phyloP scores from a whole-genome alignment of 495 filamentous ascomycete genomes.

The Elaphomyces granulatus region DNA sequence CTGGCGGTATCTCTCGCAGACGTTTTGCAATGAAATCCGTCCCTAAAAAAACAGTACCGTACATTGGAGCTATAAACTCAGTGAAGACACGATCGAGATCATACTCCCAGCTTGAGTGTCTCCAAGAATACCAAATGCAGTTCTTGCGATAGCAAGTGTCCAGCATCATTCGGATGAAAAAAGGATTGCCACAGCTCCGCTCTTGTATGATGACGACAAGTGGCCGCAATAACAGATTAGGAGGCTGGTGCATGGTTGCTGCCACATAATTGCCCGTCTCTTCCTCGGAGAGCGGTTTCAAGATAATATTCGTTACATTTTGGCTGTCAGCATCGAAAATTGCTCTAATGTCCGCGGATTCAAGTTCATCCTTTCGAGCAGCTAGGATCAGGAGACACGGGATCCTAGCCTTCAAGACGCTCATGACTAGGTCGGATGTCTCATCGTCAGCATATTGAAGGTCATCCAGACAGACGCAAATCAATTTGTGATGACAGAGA shows the following conservation, averaged over 20 bases:
- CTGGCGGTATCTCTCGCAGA: conserved; percentile 57
- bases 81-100: conserved; percentile 70
- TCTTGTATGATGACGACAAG: conserved; percentile 61
- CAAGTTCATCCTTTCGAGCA: conserved; percentile 26
- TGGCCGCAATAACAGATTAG: conserved; percentile 25
- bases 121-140: conserved; percentile 82
- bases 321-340: conserved; percentile 28
- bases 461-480: conserved; percentile 75
- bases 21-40: conserved; percentile 65
- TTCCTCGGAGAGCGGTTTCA: conserved; percentile 55
- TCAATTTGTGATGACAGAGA: conserved; percentile 61
- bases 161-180: conserved; percentile 85
- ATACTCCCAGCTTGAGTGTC: conserved; percentile 63
- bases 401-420: conserved; percentile 55
- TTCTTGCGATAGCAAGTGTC: conserved; percentile 70
- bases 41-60: conserved; percentile 64
- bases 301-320: conserved; percentile 47
- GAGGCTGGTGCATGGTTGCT: conserved; percentile 45
- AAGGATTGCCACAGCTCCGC: conserved; percentile 69
- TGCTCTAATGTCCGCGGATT: conserved; percentile 27
- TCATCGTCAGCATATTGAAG: conserved; percentile 79
- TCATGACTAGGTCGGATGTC: conserved; percentile 60
- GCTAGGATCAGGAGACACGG: conserved; percentile 63
- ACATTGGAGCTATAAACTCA: conserved; percentile 60
- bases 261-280: conserved; percentile 66